A percentile compares a stretch with the other conserved stretches of the same genome.
These are phyloP conservation scores for Eremochloa ophiuroides DNA, from an alignment of 176 grass and related monocot species.

Conservation along the genomic window DNA sequence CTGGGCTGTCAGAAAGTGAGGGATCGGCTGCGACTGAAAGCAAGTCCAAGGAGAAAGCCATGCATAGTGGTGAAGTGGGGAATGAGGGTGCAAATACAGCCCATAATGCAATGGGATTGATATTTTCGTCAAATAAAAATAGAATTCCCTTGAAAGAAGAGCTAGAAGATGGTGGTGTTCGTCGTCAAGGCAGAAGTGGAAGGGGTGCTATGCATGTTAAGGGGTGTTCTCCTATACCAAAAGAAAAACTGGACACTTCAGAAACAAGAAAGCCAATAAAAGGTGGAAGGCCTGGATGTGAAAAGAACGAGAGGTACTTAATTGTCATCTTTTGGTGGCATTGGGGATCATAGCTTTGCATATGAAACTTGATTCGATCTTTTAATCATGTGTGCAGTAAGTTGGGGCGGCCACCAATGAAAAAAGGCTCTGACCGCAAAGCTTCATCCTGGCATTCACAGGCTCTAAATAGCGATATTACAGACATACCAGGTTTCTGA, in stretches of 20 bases:
- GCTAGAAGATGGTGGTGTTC: conserved; percentile 52
- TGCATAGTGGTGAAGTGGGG: conserved; percentile 46
- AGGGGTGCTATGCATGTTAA: conserved; percentile 54
- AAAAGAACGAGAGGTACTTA: conserved; percentile 69
- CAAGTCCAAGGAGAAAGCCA: conserved; percentile 66
- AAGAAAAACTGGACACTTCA: conserved; percentile 49
- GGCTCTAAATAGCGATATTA: conserved; percentile 33
- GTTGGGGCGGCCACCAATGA: conserved; percentile 53
- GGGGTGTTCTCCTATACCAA: conserved; percentile 45
- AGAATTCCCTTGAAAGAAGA: conserved; percentile 80
- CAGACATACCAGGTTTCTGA: conserved; percentile 46
- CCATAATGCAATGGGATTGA: conserved; percentile 26
- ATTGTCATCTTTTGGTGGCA: neutral
- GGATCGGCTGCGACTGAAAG: conserved; percentile 41
- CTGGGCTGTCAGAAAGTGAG: conserved; percentile 69
- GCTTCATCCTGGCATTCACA: conserved; percentile 44
- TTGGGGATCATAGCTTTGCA: conserved; percentile 10
- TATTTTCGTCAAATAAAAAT: conserved; percentile 54
- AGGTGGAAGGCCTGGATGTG: conserved; percentile 46
- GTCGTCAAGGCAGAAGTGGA: conserved; percentile 59
- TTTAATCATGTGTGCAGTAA: conserved; percentile 52
- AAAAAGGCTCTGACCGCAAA: conserved; percentile 67
- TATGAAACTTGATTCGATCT: conserved; percentile 11
- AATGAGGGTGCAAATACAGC: conserved; percentile 35
- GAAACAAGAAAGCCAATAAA: conserved; percentile 57